Percentiles rank a stretch among this genome's conserved stretches.
phyloP scores from a whole-genome alignment of 179 eudicot genomes.

The Sideroxylon spinosum region DNA sequence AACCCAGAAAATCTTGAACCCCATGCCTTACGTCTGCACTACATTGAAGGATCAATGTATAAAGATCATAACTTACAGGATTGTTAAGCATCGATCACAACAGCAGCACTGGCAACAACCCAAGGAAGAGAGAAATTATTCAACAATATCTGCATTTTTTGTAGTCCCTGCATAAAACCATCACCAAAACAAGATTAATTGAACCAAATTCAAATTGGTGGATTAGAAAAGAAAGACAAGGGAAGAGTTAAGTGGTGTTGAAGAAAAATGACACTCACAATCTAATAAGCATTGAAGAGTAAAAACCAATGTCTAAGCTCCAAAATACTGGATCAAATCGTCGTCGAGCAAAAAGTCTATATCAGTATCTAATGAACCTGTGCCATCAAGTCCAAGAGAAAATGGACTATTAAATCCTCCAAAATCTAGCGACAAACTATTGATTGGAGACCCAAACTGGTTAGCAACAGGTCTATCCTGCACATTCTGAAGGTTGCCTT shows the following conservation, averaged over 20 bases:
- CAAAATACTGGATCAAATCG: constrained; percentile 50
- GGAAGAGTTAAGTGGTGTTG: neutral
- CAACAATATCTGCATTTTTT: neutral
- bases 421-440: constrained; percentile 45
- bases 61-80: constrained; percentile 18
- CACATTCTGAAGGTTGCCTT: constrained; percentile 37
- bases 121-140: neutral
- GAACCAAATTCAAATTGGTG: neutral
- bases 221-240: neutral
- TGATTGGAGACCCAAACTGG: constrained; percentile 52
- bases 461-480: constrained; percentile 42
- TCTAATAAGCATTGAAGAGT: neutral
- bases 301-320: constrained; percentile 35
- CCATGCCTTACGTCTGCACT: neutral
- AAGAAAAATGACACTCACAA: constrained; percentile 29
- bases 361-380: constrained; percentile 32
- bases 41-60: neutral
- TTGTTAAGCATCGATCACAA: constrained; percentile 7
- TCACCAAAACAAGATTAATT: neutral
- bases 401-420: constrained; percentile 44
- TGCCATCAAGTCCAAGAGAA: constrained; percentile 37
- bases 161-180: constrained; percentile 1
- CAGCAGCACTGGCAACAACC: neutral
- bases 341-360: constrained; percentile 43
- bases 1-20: constrained; percentile 11